Evolutionary conservation across 805 yeast species (phyloP).

Genomic region (Saccharomyces kudriavzevii): DNA sequence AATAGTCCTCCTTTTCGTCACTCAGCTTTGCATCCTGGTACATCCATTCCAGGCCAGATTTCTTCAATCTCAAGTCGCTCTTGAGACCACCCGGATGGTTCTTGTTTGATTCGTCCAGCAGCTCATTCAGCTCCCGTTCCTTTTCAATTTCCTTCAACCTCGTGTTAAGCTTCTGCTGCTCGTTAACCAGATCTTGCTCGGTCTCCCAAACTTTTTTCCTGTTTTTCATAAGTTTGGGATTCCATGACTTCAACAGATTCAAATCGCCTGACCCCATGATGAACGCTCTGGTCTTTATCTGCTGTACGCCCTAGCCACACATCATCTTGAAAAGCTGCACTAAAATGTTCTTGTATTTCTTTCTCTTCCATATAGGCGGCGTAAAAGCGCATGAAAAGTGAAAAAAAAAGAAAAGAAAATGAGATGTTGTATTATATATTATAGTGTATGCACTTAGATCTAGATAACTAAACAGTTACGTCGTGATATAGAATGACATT

Average conservation of each 20-base stretch:
- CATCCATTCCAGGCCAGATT: slow-evolving; percentile 74
- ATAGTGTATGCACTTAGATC: not conserved
- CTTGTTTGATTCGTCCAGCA: slow-evolving; percentile 41
- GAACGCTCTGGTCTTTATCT: not conserved
- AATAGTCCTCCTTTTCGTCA: slow-evolving; percentile 14
- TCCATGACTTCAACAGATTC: slow-evolving; percentile 92
- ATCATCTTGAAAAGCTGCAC: too few relatives aligned
- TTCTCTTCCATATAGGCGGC: not conserved
- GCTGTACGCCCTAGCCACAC: not conserved
- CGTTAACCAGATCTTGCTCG: slow-evolving; percentile 72
- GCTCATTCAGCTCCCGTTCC: slow-evolving; percentile 53
- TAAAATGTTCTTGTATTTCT: not conserved
- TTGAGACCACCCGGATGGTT: slow-evolving; percentile 15
- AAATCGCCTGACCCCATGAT: slow-evolving; percentile 65
- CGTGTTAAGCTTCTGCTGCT: slow-evolving; percentile 54
- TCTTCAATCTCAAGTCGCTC: not conserved
- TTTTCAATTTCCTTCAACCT: slow-evolving; percentile 54
- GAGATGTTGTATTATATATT: not conserved
- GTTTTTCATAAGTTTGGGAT: slow-evolving; percentile 80
- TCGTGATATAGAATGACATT: not conserved
- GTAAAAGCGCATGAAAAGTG: not conserved
- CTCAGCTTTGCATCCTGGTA: slow-evolving; percentile 40
- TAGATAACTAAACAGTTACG: slow-evolving; percentile 1
- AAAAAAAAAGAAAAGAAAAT: not conserved
- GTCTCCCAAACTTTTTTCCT: slow-evolving; percentile 75